Evolutionary conservation across 2,329 filamentous ascomycete species (phyloP), one percentile per base, ranked within the genome.

Genomic region (Fusarium poae): DNA sequence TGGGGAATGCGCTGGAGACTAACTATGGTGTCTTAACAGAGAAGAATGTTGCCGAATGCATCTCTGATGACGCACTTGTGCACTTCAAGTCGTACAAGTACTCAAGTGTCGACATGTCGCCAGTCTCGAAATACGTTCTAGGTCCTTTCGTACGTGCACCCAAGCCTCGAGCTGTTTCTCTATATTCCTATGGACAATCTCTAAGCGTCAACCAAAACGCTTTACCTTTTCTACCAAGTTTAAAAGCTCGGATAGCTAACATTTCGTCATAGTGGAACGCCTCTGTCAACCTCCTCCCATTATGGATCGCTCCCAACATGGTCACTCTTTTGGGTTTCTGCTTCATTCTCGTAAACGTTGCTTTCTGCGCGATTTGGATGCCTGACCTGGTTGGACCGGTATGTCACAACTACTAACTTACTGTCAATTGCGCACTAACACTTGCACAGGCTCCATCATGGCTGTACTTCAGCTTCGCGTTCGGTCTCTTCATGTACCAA

Each of bases 291-390:
- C 82, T 97, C 42, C 82, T 99, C 75, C 96, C 96, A 68, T 82
- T 97, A 88, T 99, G 95, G 94, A 87, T 99, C 56, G 96, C 96
- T 29, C 96, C 96, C 34, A 99, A 99, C 78, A 96, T 97, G 90
- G 95, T 99, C 62, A 99, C 96, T 71, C 85, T 99, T 25, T 81
- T 98, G 48, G 96, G 96, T 61, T 99, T 98, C 86, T 90, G 92
- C 82, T 98, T 95, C 84, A 97, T 99, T 73, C 82, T 99, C 53
- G 89, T 82, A 64, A 98, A 99, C 78, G 88, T 99, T 64, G 86
- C 83, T 23, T 75, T 89, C 43, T 79, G 97, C 59, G 89, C 92
- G 63, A 82, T 97, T 49, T 92, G 89, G 77, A 91, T 98, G 82
- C 96, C 96, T 65, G 94, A 97, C 81, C 85, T 98, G 46, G 87